Conservation (phyloP, 257 asterid genomes). For the Lavandula angustifolia region DNA sequence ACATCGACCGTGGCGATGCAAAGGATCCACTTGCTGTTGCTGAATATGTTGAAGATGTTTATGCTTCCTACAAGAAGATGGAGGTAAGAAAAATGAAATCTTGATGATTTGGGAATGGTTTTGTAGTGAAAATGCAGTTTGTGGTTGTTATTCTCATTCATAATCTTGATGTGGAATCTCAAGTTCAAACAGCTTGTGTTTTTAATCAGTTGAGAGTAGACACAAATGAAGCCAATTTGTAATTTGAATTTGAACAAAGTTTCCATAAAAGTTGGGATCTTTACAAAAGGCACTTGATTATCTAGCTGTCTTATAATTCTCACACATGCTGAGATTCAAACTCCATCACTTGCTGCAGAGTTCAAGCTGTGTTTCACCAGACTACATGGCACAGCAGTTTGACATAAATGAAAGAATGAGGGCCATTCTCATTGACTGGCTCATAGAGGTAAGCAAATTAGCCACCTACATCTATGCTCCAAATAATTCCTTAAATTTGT, state of each 20-base stretch:
- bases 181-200: background rate
- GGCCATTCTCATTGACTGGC: constrained; percentile 91
- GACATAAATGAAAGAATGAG: constrained; percentile 91
- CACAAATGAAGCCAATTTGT: constrained; percentile 22
- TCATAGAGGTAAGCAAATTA: constrained; percentile 58
- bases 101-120: background rate
- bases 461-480: background rate
- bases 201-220: background rate
- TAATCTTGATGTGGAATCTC: background rate
- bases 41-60: constrained; percentile 80
- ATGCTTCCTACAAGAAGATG: constrained; percentile 67
- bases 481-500: background rate
- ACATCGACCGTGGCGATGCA: constrained; percentile 67
- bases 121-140: background rate
- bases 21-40: constrained; percentile 70
- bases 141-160: background rate
- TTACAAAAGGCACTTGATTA: background rate
- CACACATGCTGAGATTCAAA: constrained; percentile 19
- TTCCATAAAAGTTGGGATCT: constrained; percentile 23
- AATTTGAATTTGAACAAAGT: constrained; percentile 30
- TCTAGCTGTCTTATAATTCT: constrained; percentile 17
- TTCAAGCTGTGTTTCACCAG: constrained; percentile 73
- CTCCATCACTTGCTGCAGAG: constrained; percentile 42
- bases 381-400: constrained; percentile 70
- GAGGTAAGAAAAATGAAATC: constrained; percentile 50